Conservation (phyloP, 2,329 filamentous ascomycete species). For the Cladosporium velox region DNA sequence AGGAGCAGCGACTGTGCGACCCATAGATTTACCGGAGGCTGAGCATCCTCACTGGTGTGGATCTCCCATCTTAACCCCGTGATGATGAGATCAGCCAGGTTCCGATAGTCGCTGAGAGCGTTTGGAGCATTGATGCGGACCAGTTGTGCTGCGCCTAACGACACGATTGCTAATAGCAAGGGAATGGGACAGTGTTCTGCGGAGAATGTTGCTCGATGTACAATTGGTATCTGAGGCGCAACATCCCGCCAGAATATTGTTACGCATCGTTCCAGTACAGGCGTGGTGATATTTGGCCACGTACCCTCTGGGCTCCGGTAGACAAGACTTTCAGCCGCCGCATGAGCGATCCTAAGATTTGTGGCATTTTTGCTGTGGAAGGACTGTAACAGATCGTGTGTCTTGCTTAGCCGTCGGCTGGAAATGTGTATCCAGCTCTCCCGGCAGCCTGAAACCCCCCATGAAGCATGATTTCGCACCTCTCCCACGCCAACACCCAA, state of each 20-base stretch:
- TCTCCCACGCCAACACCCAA: neutral
- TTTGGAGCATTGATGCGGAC: conserved; percentile 50
- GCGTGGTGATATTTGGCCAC: neutral
- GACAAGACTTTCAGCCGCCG: neutral
- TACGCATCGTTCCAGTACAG: conserved; percentile 61
- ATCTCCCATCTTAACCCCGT: conserved; percentile 92
- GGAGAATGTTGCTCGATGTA: conserved; percentile 89
- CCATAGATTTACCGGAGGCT: conserved; percentile 89
- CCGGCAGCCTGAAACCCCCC: neutral
- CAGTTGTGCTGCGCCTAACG: conserved; percentile 34
- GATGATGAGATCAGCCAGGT: conserved; percentile 82
- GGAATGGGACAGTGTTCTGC: conserved; percentile 79
- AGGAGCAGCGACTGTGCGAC: conserved; percentile 85
- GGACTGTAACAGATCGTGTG: neutral
- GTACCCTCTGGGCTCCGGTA: neutral
- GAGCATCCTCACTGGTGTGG: conserved; percentile 83
- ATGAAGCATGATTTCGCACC: neutral
- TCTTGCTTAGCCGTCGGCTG: neutral
- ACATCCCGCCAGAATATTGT: conserved; percentile 90
- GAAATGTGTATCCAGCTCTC: neutral
- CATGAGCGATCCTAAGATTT: neutral
- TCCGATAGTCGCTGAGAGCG: conserved; percentile 71
- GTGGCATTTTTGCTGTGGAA: neutral
- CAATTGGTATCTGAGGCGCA: conserved; percentile 84
- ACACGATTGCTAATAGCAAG: conserved; percentile 79